A percentile compares a stretch with the other conserved stretches of the same genome.
Evolutionary conservation across 192 early-diverging fungal genomes (phyloP).

Genomic region (Oehlia diaphana): DNA sequence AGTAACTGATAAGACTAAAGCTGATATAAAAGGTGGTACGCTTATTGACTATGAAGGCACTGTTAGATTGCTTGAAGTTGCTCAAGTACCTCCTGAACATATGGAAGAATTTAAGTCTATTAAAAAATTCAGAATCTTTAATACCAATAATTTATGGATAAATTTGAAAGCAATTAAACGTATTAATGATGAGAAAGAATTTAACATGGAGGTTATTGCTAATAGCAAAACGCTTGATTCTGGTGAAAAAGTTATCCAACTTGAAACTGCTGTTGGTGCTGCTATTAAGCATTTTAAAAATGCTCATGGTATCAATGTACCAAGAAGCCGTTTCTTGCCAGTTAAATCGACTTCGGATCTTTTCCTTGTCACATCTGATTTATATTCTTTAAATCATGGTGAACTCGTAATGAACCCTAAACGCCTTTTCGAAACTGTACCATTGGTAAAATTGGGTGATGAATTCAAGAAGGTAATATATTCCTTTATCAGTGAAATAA

Average conservation of each 20-base stretch:
- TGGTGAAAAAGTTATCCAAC: conserved; percentile 96
- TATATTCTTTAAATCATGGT: conserved; percentile 93
- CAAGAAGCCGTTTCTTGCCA: conserved; percentile 94
- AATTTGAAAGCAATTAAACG: conserved; percentile 85
- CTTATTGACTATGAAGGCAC: conserved; percentile 95
- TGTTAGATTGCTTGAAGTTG: conserved; percentile 94
- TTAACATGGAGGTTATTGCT: conserved; percentile 94
- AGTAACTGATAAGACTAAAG: conserved; percentile 99
- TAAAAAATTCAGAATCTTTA: conserved; percentile 99
- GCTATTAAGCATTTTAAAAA: conserved; percentile 97
- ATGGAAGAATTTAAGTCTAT: conserved; percentile 98
- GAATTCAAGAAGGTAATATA: conserved; percentile 92
- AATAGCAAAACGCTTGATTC: conserved; percentile 93
- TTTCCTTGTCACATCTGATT: conserved; percentile 94
- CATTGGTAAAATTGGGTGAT: conserved; percentile 95
- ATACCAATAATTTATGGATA: conserved; percentile 94
- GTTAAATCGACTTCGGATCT: conserved; percentile 98
- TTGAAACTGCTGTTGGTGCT: conserved; percentile 99
- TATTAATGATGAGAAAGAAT: conserved; percentile 67
- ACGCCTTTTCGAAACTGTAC: conserved; percentile 89
- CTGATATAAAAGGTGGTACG: conserved; percentile 99
- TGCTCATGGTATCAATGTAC: conserved; percentile 98
- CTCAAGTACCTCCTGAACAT: conserved; percentile 96
- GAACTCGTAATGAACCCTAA: conserved; percentile 90
- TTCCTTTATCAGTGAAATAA: background rate